These are phyloP conservation scores for Septoria linicola DNA, from an alignment of 2,329 filamentous ascomycete genomes.

Conservation along the genomic window DNA sequence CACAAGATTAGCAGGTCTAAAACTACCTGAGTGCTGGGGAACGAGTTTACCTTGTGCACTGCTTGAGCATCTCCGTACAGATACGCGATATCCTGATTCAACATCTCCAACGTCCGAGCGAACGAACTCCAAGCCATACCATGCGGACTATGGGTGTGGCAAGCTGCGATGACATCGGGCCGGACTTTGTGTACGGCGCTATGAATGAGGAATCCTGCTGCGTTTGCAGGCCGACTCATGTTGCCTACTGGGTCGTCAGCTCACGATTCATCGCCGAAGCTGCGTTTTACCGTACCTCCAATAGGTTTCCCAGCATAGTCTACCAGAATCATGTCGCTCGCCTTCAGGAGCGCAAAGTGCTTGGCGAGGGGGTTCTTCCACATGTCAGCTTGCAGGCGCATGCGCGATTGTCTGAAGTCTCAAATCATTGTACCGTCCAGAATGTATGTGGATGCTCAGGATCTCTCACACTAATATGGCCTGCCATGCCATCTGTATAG, in stretches of 20 bases:
- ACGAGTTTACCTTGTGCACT: slow-evolving; percentile 52
- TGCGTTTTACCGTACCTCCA: too few species aligned
- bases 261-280: too few species aligned
- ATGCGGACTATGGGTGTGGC: slow-evolving; percentile 65
- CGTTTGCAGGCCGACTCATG: slow-evolving; percentile 59
- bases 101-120: slow-evolving; percentile 65
- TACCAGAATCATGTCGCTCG: slow-evolving; percentile 66
- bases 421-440: slow-evolving; percentile 50
- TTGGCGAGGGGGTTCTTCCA: slow-evolving; percentile 62
- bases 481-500: slow-evolving; percentile 67
- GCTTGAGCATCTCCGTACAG: slow-evolving; percentile 63
- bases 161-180: slow-evolving; percentile 67
- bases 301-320: slow-evolving; percentile 62
- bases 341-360: slow-evolving; percentile 65
- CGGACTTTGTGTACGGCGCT: slow-evolving; percentile 66
- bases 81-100: slow-evolving; percentile 66
- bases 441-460: slow-evolving; percentile 61
- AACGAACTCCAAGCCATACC: slow-evolving; percentile 70
- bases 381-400: too few species aligned
- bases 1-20: not conserved
- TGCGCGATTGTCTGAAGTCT: too few species aligned
- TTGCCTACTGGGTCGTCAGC: too few species aligned
- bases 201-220: slow-evolving; percentile 70
- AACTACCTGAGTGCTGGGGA: too few species aligned
- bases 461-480: slow-evolving; percentile 67